Conservation (phyloP, 2,329 filamentous ascomycete species). For the Cercospora sp. region DNA sequence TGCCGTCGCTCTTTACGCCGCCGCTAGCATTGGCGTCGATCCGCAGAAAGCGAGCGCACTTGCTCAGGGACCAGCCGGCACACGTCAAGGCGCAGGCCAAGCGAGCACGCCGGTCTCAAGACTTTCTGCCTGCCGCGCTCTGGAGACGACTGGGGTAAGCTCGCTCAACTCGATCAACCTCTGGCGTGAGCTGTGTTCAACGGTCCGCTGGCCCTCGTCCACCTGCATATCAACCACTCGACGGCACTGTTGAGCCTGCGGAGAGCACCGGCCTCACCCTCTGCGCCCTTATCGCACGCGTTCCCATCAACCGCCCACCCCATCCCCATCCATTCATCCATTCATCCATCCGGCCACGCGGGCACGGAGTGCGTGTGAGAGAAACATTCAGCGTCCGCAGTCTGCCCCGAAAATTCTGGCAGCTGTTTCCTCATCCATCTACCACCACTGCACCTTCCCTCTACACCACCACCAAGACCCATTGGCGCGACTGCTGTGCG, state of each 20-base stretch:
- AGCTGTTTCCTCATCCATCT: not conserved
- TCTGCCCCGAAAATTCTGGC: slow-evolving; percentile 19
- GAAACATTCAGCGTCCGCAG: not conserved
- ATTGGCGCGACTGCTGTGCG: slow-evolving; percentile 14
- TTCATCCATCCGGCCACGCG: not conserved
- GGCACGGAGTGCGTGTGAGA: not conserved
- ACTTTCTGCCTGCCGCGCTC: slow-evolving; percentile 12
- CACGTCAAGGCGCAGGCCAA: slow-evolving; percentile 2
- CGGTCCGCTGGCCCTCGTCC: slow-evolving; percentile 5
- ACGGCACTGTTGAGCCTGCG: slow-evolving; percentile 12
- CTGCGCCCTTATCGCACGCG: slow-evolving; percentile 11
- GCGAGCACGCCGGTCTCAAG: slow-evolving; percentile 4
- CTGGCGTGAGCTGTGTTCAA: slow-evolving; percentile 9
- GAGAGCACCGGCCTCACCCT: slow-evolving; percentile 8
- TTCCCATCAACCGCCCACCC: slow-evolving; percentile 4
- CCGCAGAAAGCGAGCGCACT: not conserved
- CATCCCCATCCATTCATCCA: not conserved
- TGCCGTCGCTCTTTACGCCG: not conserved
- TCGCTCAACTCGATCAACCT: slow-evolving; percentile 6
- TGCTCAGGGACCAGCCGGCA: not conserved
- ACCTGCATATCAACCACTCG: slow-evolving; percentile 18
- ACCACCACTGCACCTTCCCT: slow-evolving; percentile 8
- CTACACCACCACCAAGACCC: slow-evolving; percentile 10
- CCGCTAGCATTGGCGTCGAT: not conserved
- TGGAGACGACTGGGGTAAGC: slow-evolving; percentile 10